Evolutionary conservation across 805 yeast species (phyloP), one percentile per base, ranked within the genome.

Genomic region (Candida parachauliodes): DNA sequence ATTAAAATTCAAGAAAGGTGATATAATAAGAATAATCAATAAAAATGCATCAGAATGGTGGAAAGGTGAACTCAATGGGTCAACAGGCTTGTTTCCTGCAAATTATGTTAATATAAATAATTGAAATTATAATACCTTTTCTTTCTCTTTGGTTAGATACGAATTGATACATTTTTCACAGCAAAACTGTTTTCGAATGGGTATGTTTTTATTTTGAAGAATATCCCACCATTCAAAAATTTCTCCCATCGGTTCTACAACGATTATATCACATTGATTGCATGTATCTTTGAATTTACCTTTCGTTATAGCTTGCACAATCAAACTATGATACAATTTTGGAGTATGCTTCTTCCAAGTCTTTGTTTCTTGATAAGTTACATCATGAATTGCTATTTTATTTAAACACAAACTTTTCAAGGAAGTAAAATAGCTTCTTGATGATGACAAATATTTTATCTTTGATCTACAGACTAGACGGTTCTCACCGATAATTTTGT

Each of bases 201-300:
- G 84, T 3, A 78, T 55, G 24, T 63, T 52, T 25, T 57, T 62
- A 39, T 78, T 72, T 26, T 64, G 70, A 34, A 72, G 62, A 32
- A 77, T 63, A 47, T 79, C 80, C 85, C 86, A 79, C 84, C 84
- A 79, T 50, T 79, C 85, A 43, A 72, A 51, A 1, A 72, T 66
- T 46, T 79, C 81, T 0, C 83, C 84, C 10, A 69, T 65, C 2
- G 81, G 75, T 39, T 77, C 79, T 5, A 77, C 70, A 3, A 72
- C 62, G n/a, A 69, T 59, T 3, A 54, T 41, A 6, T 62, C 55
- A 52, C 86, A 79, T 28, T 62, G 60, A 3, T 77, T 72, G 50
- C 86, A 79, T 0, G 66, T 59, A 41, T 77, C 81, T 11, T 70
- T 68, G 46, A 68, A 65, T 37, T 59, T 57, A 0, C 72, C 83